A percentile compares a stretch with the other conserved stretches of the same genome.
Conservation (phyloP, 345 rosid species). For the Eutrema yunnanense region DNA sequence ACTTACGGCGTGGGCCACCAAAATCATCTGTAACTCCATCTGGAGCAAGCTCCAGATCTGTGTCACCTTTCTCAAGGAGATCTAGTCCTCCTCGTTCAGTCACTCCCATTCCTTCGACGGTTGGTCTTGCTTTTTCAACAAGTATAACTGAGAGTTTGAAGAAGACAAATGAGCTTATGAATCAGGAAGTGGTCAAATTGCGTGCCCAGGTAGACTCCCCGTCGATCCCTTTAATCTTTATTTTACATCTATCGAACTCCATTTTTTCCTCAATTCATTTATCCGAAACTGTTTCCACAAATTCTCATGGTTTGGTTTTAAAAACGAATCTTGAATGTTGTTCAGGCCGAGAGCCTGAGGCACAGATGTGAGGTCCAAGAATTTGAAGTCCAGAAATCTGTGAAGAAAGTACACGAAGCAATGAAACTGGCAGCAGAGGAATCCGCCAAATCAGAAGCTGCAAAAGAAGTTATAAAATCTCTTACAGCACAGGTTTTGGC, state of each 20-base stretch:
- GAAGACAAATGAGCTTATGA: slow-evolving; percentile 89
- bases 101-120: slow-evolving; percentile 79
- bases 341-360: slow-evolving; percentile 71
- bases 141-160: slow-evolving; percentile 78
- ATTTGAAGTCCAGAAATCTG: slow-evolving; percentile 70
- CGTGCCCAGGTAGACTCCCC: slow-evolving; percentile 67
- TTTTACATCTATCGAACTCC: background rate
- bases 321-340: slow-evolving; percentile 15
- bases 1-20: slow-evolving; percentile 56
- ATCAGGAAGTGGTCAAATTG: slow-evolving; percentile 80
- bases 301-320: background rate
- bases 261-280: background rate
- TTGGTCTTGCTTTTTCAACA: slow-evolving; percentile 78
- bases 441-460: slow-evolving; percentile 77
- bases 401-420: slow-evolving; percentile 82
- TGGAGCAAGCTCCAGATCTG: slow-evolving; percentile 85
- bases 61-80: slow-evolving; percentile 93
- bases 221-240: background rate
- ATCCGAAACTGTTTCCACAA: background rate
- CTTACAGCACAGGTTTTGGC: slow-evolving; percentile 77
- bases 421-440: slow-evolving; percentile 65
- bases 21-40: slow-evolving; percentile 66
- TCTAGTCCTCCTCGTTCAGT: slow-evolving; percentile 95
- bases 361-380: slow-evolving; percentile 83
- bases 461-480: slow-evolving; percentile 93